Evolutionary conservation across 2,329 filamentous ascomycete species (phyloP).

Genomic region (Mariannaea sp.): DNA sequence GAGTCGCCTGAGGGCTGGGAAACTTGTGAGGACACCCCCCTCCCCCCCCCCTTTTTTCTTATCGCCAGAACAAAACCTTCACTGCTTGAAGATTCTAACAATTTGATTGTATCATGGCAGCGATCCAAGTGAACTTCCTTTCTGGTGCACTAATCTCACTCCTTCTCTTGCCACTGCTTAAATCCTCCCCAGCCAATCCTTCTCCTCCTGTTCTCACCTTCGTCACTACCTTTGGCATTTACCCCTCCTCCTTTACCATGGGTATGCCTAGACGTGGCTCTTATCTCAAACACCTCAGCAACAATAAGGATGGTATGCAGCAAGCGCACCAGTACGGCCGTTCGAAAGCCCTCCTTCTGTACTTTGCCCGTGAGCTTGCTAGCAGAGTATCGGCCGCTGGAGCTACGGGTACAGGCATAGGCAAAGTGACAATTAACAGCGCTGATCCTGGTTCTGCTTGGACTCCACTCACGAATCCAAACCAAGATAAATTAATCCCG

Average conservation of each 20-base stretch:
- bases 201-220: conserved; percentile 45
- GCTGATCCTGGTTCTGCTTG: conserved; percentile 46
- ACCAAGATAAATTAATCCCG: conserved; percentile 44
- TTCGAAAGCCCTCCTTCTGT: conserved; percentile 45
- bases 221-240: conserved; percentile 46
- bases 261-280: conserved; percentile 39
- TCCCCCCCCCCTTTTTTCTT: too few relatives aligned
- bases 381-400: conserved; percentile 31
- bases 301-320: conserved; percentile 44
- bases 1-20: conserved; percentile 47
- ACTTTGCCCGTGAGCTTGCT: conserved; percentile 45
- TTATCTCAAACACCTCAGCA: conserved; percentile 44
- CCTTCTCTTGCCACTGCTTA: conserved; percentile 41
- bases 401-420: conserved; percentile 24
- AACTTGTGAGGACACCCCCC: conserved; percentile 39
- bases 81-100: conserved; percentile 2
- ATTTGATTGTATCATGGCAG: conserved; percentile 22
- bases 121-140: conserved; percentile 46
- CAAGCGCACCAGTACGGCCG: conserved; percentile 47
- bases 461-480: conserved; percentile 45
- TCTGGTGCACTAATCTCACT: conserved; percentile 43
- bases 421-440: conserved; percentile 45
- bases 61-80: background rate
- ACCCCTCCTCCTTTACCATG: conserved; percentile 46
- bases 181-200: conserved; percentile 40